Conservation (phyloP, 169 alveolate genomes). For the Eimeria falciformis region DNA sequence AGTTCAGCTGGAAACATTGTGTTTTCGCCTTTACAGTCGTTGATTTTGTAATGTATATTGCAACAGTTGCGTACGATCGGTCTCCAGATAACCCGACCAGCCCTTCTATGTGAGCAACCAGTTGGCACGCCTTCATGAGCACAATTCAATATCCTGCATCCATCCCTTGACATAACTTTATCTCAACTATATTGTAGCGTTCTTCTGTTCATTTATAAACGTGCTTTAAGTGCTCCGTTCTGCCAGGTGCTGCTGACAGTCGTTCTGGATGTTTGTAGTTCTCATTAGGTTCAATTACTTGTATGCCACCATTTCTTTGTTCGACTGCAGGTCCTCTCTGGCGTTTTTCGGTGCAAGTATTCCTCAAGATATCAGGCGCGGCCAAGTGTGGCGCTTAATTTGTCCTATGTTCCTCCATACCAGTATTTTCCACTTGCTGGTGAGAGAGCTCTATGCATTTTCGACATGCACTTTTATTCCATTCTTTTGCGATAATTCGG, state of each 20-base stretch:
- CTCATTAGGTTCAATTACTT: too few species aligned
- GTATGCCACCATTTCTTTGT: not conserved
- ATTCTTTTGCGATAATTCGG: too few species aligned
- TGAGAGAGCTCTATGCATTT: not conserved
- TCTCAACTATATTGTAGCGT: too few species aligned
- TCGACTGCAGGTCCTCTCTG: slow-evolving; percentile 30
- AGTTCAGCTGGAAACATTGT: slow-evolving; percentile 27
- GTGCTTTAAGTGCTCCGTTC: too few species aligned
- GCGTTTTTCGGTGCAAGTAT: slow-evolving; percentile 63
- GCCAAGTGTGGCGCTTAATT: slow-evolving; percentile 68
- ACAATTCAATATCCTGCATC: not conserved
- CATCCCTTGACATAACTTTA: not conserved
- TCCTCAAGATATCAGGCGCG: slow-evolving; percentile 56
- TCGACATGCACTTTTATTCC: not conserved
- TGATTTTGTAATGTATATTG: slow-evolving; percentile 19
- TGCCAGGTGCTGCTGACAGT: too few species aligned
- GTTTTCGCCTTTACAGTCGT: slow-evolving; percentile 7
- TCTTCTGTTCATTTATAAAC: too few species aligned
- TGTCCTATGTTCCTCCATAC: slow-evolving; percentile 49
- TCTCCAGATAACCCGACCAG: slow-evolving; percentile 41
- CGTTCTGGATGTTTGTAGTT: too few species aligned
- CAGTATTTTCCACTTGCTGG: slow-evolving; percentile 62
- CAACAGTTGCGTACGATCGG: not conserved
- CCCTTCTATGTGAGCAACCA: slow-evolving; percentile 39
- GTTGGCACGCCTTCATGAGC: not conserved